These are phyloP conservation scores for Echites panduratus DNA, from an alignment of 257 asterid species.

Conservation along the genomic window DNA sequence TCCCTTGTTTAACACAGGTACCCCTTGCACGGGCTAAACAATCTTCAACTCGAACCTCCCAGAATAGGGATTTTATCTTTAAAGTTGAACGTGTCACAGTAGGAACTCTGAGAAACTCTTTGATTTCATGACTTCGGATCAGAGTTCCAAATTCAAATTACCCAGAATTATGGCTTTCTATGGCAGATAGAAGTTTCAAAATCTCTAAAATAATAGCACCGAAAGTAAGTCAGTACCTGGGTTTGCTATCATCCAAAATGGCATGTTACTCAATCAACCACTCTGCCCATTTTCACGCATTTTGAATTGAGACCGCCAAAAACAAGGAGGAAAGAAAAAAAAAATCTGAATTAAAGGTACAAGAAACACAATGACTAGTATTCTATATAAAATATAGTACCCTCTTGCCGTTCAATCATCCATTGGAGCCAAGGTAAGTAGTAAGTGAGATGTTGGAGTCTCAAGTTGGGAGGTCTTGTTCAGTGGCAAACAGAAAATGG, in stretches of 20 bases:
- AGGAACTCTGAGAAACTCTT: too few species aligned
- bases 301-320: not conserved
- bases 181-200: not conserved
- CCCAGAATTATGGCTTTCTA: not conserved
- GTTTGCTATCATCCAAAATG: not conserved
- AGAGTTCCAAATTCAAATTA: not conserved
- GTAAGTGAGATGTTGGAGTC: not conserved
- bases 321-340: not conserved
- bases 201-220: not conserved
- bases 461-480: not conserved
- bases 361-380: not conserved
- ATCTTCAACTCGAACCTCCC: too few species aligned
- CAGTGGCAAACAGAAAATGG: not conserved
- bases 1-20: too few species aligned
- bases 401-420: too few species aligned
- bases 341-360: not conserved
- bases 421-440: too few species aligned
- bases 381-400: not conserved
- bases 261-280: slow-evolving; percentile 1
- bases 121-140: too few species aligned
- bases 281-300: not conserved
- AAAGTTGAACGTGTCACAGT: too few species aligned
- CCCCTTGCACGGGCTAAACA: too few species aligned
- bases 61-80: too few species aligned
- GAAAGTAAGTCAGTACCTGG: too few species aligned